phyloP scores from a whole-genome alignment of 305 asterid genomes.

The Striga hermonthica region DNA sequence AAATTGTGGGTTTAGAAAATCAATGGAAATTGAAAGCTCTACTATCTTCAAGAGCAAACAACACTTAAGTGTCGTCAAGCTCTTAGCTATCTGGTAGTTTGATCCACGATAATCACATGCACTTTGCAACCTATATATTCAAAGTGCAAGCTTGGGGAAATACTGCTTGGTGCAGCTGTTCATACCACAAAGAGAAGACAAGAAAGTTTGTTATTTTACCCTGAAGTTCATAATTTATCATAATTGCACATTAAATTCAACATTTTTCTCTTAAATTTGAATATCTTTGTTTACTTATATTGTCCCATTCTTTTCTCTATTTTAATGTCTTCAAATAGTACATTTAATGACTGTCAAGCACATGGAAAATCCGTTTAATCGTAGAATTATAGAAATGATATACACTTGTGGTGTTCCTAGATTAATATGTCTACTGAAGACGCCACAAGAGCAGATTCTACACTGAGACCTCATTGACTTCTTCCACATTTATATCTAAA shows the following conservation, averaged over 20 bases:
- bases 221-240: slow-evolving; percentile 21
- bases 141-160: slow-evolving; percentile 13
- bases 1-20: slow-evolving; percentile 14
- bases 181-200: slow-evolving; percentile 18
- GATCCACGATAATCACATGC: slow-evolving; percentile 9
- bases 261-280: background rate
- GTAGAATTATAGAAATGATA: slow-evolving; percentile 14
- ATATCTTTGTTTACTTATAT: background rate
- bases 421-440: slow-evolving; percentile 14
- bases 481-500: slow-evolving; percentile 12
- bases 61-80: slow-evolving; percentile 12
- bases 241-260: slow-evolving; percentile 7
- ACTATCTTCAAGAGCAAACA: slow-evolving; percentile 14
- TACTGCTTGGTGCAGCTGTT: slow-evolving; percentile 18
- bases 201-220: background rate
- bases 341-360: slow-evolving; percentile 10
- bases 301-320: background rate
- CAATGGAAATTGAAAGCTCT: background rate
- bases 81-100: background rate
- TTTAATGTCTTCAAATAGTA: slow-evolving; percentile 2
- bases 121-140: background rate
- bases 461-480: slow-evolving; percentile 14
- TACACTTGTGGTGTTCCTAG: background rate
- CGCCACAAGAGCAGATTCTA: slow-evolving; percentile 13
- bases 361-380: slow-evolving; percentile 24